Base-by-base conservation (phyloP, 108 stramenopile species). In the Cyclotella sp. region DNA sequence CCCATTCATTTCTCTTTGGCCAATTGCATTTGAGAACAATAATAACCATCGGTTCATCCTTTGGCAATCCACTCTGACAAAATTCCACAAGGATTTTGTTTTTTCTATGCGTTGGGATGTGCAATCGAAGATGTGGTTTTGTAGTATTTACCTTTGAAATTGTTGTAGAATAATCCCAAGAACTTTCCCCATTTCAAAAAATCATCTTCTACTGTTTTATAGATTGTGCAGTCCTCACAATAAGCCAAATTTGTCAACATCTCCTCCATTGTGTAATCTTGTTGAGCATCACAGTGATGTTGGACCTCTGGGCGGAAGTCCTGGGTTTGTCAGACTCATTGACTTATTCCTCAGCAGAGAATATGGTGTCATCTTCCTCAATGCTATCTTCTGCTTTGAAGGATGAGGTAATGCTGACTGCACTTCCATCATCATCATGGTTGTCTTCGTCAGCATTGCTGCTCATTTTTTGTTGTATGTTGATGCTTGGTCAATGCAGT, bases 261-360 rank as follows among this genome's bases (percentile, higher is more conserved):
- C 28, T 59, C 27, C 30, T 59, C 16, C 60, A 61, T 39, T 51
- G 63, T 55, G 49, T 39, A 65, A n/a, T n/a, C n/a, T n/a, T n/a
- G n/a, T n/a, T n/a, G n/a, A n/a, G n/a, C n/a, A n/a, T n/a, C n/a
- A n/a, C n/a, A n/a, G n/a, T n/a, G n/a, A n/a, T n/a, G n/a, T n/a
- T n/a, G n/a, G n/a, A n/a, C n/a, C n/a, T n/a, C n/a, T n/a, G n/a
- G n/a, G n/a, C n/a, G n/a, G n/a, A n/a, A n/a, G n/a, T n/a, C n/a
- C n/a, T n/a, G n/a, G n/a, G n/a, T n/a, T n/a, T n/a, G n/a, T n/a
- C n/a, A n/a, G n/a, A n/a, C n/a, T n/a, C n/a, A n/a, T n/a, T n/a
- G n/a, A n/a, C n/a, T n/a, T n/a, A n/a, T n/a, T n/a, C n/a, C n/a
- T n/a, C n/a, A n/a, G n/a, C n/a, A n/a, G n/a, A n/a, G n/a, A n/a